Evolutionary conservation across 805 yeast genomes (phyloP).

Genomic region (Spencermartinsiella europaea): DNA sequence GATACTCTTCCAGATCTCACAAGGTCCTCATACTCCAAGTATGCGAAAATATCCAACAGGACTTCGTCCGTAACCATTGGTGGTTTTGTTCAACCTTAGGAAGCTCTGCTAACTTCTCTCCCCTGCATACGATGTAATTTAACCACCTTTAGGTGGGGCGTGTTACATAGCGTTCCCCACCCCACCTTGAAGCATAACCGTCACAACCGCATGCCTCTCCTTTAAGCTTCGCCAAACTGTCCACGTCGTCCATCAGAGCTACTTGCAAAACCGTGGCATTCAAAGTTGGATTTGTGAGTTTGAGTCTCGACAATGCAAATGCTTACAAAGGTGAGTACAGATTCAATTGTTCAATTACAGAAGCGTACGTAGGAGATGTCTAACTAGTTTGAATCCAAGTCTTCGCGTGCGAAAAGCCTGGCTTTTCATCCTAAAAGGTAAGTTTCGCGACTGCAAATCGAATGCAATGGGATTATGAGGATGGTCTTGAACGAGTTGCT

Average conservation of each 20-base stretch:
- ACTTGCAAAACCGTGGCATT: too few species aligned
- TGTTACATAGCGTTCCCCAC: too few species aligned
- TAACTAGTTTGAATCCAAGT: conserved; percentile 84
- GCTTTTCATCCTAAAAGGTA: conserved; percentile 89
- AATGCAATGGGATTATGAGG: too few species aligned
- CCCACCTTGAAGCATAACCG: not conserved
- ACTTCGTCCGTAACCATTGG: conserved; percentile 8
- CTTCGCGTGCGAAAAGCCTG: conserved; percentile 95
- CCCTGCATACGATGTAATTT: too few species aligned
- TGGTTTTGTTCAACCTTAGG: too few species aligned
- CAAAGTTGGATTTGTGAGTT: not conserved
- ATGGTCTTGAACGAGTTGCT: too few species aligned
- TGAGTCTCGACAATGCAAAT: conserved; percentile 53
- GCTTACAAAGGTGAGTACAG: conserved; percentile 58
- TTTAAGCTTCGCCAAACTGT: conserved; percentile 1
- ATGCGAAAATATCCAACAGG: conserved; percentile 6
- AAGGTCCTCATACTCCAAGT: conserved; percentile 5
- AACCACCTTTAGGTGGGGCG: too few species aligned
- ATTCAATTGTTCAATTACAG: too few species aligned
- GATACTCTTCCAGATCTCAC: conserved; percentile 5
- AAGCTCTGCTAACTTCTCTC: too few species aligned
- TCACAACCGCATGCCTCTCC: not conserved
- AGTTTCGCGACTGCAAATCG: conserved; percentile 16
- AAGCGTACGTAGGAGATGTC: too few species aligned
- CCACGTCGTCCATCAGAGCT: conserved; percentile 14